These are phyloP conservation scores for Zelopaecilomyces penicillatus DNA, from an alignment of 2,329 filamentous ascomycete genomes.

Conservation along the genomic window DNA sequence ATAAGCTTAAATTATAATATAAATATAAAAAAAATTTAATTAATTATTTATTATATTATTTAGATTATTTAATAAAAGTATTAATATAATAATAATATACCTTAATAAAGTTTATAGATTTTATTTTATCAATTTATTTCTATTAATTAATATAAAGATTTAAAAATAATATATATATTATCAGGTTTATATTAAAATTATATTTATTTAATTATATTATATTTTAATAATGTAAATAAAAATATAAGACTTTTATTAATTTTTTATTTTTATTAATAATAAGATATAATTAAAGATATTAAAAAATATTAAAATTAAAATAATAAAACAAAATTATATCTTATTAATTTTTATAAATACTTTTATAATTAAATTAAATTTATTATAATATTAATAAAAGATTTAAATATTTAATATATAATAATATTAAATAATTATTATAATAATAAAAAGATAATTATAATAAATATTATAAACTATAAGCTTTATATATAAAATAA, in stretches of 20 bases:
- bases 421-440: constrained; percentile 1
- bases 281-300: background rate
- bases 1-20: background rate
- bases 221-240: background rate
- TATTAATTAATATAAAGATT: background rate
- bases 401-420: background rate
- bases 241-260: background rate
- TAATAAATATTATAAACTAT: background rate
- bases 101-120: background rate
- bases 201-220: background rate
- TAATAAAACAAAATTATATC: background rate
- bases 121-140: background rate
- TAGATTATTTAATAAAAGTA: constrained; percentile 1
- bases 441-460: background rate
- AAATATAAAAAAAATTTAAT: background rate
- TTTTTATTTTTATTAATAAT: background rate
- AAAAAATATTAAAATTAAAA: background rate
- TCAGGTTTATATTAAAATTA: background rate
- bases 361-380: background rate
- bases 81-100: background rate
- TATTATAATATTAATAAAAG: background rate
- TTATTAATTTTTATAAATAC: background rate
- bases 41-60: background rate
- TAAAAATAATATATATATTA: background rate
- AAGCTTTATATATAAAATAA: too few species aligned